Conservation (phyloP, 805 yeast genomes). For the Pichia kluyveri region DNA sequence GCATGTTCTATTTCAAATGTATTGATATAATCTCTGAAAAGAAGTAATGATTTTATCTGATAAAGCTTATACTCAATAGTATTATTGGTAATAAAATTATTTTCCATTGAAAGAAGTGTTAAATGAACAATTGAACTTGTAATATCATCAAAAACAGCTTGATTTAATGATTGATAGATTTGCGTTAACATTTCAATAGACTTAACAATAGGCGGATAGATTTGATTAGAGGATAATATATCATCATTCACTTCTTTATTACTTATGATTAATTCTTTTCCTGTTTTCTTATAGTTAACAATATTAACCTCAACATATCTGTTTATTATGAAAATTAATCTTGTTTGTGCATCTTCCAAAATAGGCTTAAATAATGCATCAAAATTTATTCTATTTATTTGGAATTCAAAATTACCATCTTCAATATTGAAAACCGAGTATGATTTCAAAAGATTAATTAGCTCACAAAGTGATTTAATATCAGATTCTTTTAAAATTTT, state of each 20-base stretch:
- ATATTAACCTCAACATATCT: slow-evolving; percentile 61
- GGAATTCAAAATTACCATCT: slow-evolving; percentile 22
- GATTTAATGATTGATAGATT: slow-evolving; percentile 71
- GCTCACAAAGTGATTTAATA: slow-evolving; percentile 62
- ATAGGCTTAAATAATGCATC: slow-evolving; percentile 63
- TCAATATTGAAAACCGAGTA: slow-evolving; percentile 36
- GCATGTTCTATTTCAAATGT: slow-evolving; percentile 75
- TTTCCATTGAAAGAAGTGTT: slow-evolving; percentile 53
- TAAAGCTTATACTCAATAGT: slow-evolving; percentile 59
- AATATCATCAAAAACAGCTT: slow-evolving; percentile 75
- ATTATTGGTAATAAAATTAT: slow-evolving; percentile 38
- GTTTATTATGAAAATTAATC: slow-evolving; percentile 75
- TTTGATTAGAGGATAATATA: neutral
- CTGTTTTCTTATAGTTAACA: slow-evolving; percentile 54
- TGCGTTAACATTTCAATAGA: slow-evolving; percentile 64
- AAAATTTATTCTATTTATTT: slow-evolving; percentile 30
- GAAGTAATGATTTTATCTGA: slow-evolving; percentile 60
- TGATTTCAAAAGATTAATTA: slow-evolving; percentile 59
- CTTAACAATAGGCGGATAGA: slow-evolving; percentile 62
- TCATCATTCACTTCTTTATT: slow-evolving; percentile 21
- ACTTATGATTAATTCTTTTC: slow-evolving; percentile 59
- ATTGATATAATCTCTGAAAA: slow-evolving; percentile 58
- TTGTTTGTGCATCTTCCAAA: slow-evolving; percentile 65
- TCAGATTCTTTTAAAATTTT: slow-evolving; percentile 62
- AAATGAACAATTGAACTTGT: slow-evolving; percentile 83